A percentile compares a stretch with the other conserved stretches of the same genome.
Conservation (phyloP, 2,329 filamentous ascomycete genomes). For the Fusarium lyarnte region DNA sequence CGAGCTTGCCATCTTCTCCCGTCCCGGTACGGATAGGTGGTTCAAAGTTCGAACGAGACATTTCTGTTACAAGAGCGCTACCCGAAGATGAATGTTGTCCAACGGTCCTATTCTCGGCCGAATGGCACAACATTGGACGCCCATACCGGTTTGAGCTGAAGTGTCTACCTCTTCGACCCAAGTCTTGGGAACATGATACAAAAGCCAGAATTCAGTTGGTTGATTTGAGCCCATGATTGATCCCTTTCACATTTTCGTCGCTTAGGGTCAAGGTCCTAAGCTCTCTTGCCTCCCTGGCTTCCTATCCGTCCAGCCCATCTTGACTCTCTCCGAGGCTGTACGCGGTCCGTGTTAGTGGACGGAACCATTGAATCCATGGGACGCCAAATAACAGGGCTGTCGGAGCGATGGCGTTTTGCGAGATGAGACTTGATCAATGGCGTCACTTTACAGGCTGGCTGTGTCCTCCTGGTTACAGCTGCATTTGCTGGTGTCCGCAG, state of each 20-base stretch:
- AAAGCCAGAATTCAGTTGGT: background rate
- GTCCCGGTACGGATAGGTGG: background rate
- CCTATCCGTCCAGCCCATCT: background rate
- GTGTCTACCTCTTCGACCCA: background rate
- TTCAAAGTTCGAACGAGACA: constrained; percentile 4
- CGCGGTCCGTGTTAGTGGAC: constrained; percentile 18
- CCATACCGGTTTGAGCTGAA: constrained; percentile 1
- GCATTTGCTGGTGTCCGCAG: background rate
- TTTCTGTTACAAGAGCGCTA: constrained; percentile 11
- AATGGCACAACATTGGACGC: constrained; percentile 3
- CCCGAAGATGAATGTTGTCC: constrained; percentile 22
- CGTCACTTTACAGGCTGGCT: constrained; percentile 1
- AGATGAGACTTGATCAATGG: constrained; percentile 5
- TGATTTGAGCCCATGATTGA: background rate
- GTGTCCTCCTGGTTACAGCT: background rate
- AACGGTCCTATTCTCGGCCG: constrained; percentile 39
- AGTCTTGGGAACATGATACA: background rate
- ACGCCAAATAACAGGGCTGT: constrained; percentile 15
- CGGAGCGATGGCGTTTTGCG: background rate
- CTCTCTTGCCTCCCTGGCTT: too few relatives aligned
- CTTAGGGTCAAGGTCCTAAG: too few relatives aligned
- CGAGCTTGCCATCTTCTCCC: constrained; percentile 2
- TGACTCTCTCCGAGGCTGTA: constrained; percentile 5
- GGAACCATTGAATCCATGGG: background rate
- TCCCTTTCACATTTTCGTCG: background rate